Evolutionary conservation across 441 rosid species (phyloP).

Genomic region (Adansonia grandidieri): DNA sequence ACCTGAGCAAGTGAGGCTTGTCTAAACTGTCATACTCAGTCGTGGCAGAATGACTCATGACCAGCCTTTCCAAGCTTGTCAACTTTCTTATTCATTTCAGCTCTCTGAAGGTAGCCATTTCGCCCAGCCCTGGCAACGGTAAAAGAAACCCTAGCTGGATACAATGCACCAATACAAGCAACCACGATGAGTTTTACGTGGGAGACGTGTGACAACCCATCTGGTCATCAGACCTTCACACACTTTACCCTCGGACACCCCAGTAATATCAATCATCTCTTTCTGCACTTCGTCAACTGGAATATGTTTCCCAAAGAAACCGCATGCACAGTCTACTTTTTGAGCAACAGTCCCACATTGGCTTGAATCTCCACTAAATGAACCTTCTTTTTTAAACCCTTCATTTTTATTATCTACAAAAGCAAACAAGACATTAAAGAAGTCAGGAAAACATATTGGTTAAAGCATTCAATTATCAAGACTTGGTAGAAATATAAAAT

Average conservation of each 20-base stretch:
- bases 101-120: slow-evolving; percentile 71
- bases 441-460: neutral
- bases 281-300: slow-evolving; percentile 64
- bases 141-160: slow-evolving; percentile 75
- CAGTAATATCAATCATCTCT: slow-evolving; percentile 69
- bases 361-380: slow-evolving; percentile 72
- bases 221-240: slow-evolving; percentile 73
- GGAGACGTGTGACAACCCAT: slow-evolving; percentile 75
- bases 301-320: slow-evolving; percentile 64
- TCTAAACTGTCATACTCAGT: slow-evolving; percentile 61
- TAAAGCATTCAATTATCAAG: neutral
- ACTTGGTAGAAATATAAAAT: neutral
- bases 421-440: neutral
- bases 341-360: slow-evolving; percentile 59
- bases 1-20: neutral
- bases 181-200: slow-evolving; percentile 75
- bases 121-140: slow-evolving; percentile 78
- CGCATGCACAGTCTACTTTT: slow-evolving; percentile 63
- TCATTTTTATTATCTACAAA: slow-evolving; percentile 60
- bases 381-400: slow-evolving; percentile 69
- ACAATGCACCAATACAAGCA: slow-evolving; percentile 80
- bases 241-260: slow-evolving; percentile 74
- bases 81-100: slow-evolving; percentile 70
- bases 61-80: slow-evolving; percentile 64
- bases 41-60: slow-evolving; percentile 58